A percentile compares a stretch with the other conserved stretches of the same genome.
Evolutionary conservation across 192 early-diverging fungal species (phyloP).

Genomic region (Thamnidium elegans): DNA sequence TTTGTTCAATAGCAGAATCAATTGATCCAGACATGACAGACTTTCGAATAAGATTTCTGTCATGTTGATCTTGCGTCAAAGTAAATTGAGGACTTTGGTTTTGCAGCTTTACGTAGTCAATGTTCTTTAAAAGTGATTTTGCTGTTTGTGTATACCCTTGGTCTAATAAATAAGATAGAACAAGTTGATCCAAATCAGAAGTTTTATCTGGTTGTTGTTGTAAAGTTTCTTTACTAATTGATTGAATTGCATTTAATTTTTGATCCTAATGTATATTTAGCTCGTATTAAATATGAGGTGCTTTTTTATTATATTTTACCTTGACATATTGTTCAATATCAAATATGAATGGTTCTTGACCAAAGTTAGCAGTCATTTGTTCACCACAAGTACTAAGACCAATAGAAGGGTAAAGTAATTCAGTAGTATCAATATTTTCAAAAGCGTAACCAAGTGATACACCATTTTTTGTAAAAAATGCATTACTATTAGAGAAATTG

Average conservation of each 20-base stretch:
- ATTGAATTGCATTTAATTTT: not conserved
- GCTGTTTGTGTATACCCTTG: slow-evolving; percentile 78
- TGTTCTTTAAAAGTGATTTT: slow-evolving; percentile 52
- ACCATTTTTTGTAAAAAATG: slow-evolving; percentile 95
- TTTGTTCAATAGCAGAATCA: slow-evolving; percentile 62
- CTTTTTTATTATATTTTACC: slow-evolving; percentile 26
- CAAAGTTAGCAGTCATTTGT: slow-evolving; percentile 78
- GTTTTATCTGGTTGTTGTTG: not conserved
- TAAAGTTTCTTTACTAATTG: not conserved
- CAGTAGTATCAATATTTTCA: slow-evolving; percentile 31
- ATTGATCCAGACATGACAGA: slow-evolving; percentile 72
- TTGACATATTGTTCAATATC: slow-evolving; percentile 68
- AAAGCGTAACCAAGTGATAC: slow-evolving; percentile 62
- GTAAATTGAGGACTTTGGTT: not conserved
- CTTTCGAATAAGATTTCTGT: slow-evolving; percentile 18
- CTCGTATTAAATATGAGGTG: not conserved
- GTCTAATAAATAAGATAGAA: slow-evolving; percentile 78
- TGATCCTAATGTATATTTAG: slow-evolving; percentile 4
- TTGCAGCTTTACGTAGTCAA: not conserved
- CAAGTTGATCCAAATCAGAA: slow-evolving; percentile 51
- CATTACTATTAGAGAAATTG: slow-evolving; percentile 70
- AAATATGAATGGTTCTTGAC: slow-evolving; percentile 63
- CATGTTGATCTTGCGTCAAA: not conserved
- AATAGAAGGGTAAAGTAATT: slow-evolving; percentile 62
- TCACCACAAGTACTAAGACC: slow-evolving; percentile 74